A percentile compares a stretch with the other conserved stretches of the same genome.
These are phyloP conservation scores for Dendrocalamus latiflorus DNA, from an alignment of 202 grass and related monocot species.

Conservation along the genomic window DNA sequence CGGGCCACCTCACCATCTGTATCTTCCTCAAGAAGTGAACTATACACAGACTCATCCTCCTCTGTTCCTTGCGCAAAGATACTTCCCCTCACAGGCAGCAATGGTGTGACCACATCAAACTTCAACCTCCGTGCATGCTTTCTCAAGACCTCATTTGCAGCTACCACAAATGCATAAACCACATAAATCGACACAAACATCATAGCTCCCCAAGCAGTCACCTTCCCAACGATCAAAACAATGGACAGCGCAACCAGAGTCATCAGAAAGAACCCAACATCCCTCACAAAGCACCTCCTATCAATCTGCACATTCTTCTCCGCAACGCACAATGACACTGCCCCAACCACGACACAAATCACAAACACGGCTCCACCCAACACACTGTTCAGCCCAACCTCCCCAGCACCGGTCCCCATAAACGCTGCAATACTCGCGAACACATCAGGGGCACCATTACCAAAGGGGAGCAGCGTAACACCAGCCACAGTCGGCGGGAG, in stretches of 20 bases:
- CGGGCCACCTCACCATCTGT: constrained; percentile 36
- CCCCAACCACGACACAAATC: constrained; percentile 88
- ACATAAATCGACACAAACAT: constrained; percentile 83
- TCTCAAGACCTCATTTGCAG: constrained; percentile 82
- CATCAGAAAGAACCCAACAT: constrained; percentile 83
- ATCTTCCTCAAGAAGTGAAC: constrained; percentile 77
- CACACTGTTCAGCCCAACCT: constrained; percentile 92
- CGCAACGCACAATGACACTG: constrained; percentile 62
- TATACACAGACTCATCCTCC: too few species aligned
- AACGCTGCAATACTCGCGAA: constrained; percentile 92
- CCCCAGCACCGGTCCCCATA: too few species aligned
- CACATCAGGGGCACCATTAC: constrained; percentile 94
- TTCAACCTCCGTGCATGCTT: constrained; percentile 82
- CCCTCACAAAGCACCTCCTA: constrained; percentile 77
- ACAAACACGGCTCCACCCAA: constrained; percentile 94
- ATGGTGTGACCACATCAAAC: constrained; percentile 77
- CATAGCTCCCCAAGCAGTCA: constrained; percentile 78
- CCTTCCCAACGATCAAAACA: constrained; percentile 73
- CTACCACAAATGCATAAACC: constrained; percentile 82
- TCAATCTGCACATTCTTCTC: constrained; percentile 98
- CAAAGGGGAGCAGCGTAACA: constrained; percentile 83
- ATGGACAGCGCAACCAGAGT: constrained; percentile 54
- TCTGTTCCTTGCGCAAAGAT: too few species aligned
- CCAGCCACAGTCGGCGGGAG: constrained; percentile 86
- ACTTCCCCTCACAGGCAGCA: constrained; percentile 84